Conservation (phyloP, 2,329 filamentous ascomycete species). For the Neoarthrinium moseri region DNA sequence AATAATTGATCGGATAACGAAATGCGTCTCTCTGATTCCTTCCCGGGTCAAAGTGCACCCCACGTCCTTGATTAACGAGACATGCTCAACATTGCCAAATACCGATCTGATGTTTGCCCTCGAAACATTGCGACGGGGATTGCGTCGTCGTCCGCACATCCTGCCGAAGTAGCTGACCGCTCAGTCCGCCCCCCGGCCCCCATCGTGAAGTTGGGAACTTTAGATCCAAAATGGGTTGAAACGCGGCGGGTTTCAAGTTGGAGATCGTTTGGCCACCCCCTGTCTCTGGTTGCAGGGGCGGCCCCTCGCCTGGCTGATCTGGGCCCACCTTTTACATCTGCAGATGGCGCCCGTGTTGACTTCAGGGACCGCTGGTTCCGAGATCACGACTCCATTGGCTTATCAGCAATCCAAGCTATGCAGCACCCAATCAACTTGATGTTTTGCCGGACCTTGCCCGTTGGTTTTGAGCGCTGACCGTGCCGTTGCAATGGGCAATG, state of each 20-base stretch:
- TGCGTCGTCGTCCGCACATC: too few relatives aligned
- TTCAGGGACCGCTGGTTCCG: constrained; percentile 7
- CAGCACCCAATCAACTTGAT: constrained; percentile 19
- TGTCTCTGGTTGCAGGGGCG: constrained; percentile 11
- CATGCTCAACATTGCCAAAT: too few relatives aligned
- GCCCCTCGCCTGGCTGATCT: background rate
- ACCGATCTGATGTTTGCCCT: too few relatives aligned
- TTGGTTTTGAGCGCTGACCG: background rate
- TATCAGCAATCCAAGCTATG: constrained; percentile 14
- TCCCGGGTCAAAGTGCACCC: too few relatives aligned
- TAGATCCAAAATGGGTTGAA: constrained; percentile 20
- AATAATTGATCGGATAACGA: too few relatives aligned
- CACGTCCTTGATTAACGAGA: too few relatives aligned
- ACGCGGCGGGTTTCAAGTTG: constrained; percentile 31
- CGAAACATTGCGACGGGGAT: too few relatives aligned
- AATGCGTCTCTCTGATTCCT: too few relatives aligned
- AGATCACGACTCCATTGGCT: constrained; percentile 21
- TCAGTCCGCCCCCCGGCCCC: too few relatives aligned
- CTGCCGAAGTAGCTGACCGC: too few relatives aligned
- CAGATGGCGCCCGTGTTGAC: background rate
- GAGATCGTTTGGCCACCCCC: constrained; percentile 21
- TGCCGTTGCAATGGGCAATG: too few relatives aligned
- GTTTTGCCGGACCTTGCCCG: constrained; percentile 11
- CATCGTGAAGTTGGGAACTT: background rate
- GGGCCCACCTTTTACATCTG: constrained; percentile 1